Base-by-base conservation (phyloP, 192 early-diverging fungal genomes). In the Umbelopsis vinacea region DNA sequence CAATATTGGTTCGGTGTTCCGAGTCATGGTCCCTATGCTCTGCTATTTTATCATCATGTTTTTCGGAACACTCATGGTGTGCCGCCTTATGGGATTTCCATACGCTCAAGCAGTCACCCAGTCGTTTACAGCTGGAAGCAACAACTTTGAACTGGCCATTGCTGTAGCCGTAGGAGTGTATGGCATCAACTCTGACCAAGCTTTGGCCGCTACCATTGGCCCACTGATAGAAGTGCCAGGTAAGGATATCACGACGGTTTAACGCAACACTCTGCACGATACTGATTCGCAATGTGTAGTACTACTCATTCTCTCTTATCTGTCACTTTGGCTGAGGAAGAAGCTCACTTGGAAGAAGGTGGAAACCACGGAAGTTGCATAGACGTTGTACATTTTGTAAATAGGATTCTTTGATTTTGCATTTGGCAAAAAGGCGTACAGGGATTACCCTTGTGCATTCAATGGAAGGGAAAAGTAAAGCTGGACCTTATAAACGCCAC, bases 131-230 rank as follows among this genome's bases (percentile, higher is more conserved):
- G 88, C 89, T 3, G 80, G 85, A 4, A 82, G 81, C 67, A 92
- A 92, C 73, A 92, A 92, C 66, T 92, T 92, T 68, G 90, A 92
- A 72, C 75, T 92, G n/a, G 90, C 91, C 23, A 91, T 92, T 67
- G 90, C 89, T 52, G 86, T 92, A 17, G 87, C 89, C 14, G 81
- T 91, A 10, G 86, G 87, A 1, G 85, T 81, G 0, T 92, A 84
- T 77, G 91, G 91, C 15, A 80, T 90, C 38, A 79, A 88, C 23
- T 91, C 89, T 11, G 77, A 82, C 47, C 79, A 92, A 68, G 88
- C 89, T 3, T 72, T 92, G 50, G 84, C 87, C 11, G 80, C 89
- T 15, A 85, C 86, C 24, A 85, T 91, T 53, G 91, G 91, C 3
- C 89, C 89, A 17, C 77, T 92, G 73, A 88, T 89, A 47, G 91